Percentiles rank a stretch among this genome's conserved stretches.
Conservation (phyloP, 257 asterid genomes). For the Leonotis leonurus region DNA sequence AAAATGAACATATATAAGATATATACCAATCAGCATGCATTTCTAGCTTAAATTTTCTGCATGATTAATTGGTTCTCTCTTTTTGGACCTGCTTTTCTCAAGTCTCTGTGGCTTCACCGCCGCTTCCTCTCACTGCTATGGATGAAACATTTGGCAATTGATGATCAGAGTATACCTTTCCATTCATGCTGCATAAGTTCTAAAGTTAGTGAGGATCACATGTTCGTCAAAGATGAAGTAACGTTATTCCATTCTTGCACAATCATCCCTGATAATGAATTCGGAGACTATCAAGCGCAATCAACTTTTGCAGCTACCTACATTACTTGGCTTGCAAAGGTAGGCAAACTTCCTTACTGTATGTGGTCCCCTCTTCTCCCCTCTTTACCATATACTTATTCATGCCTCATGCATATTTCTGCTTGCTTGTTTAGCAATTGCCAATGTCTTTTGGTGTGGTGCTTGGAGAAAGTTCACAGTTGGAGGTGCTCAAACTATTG, state of each 20-base stretch:
- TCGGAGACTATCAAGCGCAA: conserved; percentile 74
- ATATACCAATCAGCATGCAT: neutral
- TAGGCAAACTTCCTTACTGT: conserved; percentile 13
- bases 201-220: conserved; percentile 15
- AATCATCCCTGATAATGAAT: conserved; percentile 49
- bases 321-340: conserved; percentile 79
- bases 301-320: conserved; percentile 66
- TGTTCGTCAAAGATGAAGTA: conserved; percentile 44
- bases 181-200: conserved; percentile 12
- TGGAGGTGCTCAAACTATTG: conserved; percentile 31
- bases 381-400: neutral
- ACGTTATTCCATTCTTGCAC: conserved; percentile 42
- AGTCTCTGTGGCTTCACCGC: conserved; percentile 96
- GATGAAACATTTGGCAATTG: conserved; percentile 41
- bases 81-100: conserved; percentile 15
- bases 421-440: conserved; percentile 43
- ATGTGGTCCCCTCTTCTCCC: neutral
- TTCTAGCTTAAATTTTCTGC: neutral
- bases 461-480: conserved; percentile 33
- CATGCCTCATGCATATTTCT: neutral
- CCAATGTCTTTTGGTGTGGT: conserved; percentile 35
- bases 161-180: conserved; percentile 6
- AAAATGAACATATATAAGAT: neutral
- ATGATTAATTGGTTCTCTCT: neutral
- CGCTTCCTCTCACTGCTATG: conserved; percentile 78